These are phyloP conservation scores for Rhizoctonia solani DNA, from an alignment of 1,284 basidiomycete species.

Conservation along the genomic window DNA sequence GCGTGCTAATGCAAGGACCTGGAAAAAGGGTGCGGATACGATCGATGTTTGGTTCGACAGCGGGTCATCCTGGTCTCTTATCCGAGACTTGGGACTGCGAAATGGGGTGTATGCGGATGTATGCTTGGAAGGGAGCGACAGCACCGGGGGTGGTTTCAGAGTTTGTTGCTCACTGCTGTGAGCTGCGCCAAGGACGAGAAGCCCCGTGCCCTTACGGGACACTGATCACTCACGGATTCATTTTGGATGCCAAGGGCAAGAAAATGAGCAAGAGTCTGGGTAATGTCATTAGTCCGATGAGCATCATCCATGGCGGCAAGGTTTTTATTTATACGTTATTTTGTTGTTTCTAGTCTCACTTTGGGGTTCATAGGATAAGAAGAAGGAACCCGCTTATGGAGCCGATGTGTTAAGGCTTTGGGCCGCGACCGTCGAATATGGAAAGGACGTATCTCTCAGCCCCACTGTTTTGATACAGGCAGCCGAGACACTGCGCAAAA, in stretches of 20 bases:
- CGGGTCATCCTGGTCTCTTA: conserved; percentile 91
- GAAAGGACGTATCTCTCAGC: conserved; percentile 86
- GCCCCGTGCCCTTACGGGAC: conserved; percentile 69
- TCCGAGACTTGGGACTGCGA: conserved; percentile 50
- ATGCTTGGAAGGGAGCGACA: conserved; percentile 97
- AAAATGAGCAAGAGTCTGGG: conserved; percentile 99
- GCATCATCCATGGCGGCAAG: conserved; percentile 76
- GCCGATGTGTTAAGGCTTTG: conserved; percentile 88
- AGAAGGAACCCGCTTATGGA: conserved; percentile 78
- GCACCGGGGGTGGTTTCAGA: conserved; percentile 99
- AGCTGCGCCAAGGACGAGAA: conserved; percentile 51
- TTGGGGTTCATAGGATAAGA: conserved; percentile 58
- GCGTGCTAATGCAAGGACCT: conserved; percentile 49
- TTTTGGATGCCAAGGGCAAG: conserved; percentile 85
- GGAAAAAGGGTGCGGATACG: conserved; percentile 86
- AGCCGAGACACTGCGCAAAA: conserved; percentile 79
- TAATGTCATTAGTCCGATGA: conserved; percentile 87
- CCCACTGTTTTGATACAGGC: conserved; percentile 77
- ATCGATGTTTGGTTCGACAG: conserved; percentile 99
- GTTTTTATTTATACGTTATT: conserved; percentile 52
- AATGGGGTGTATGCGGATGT: conserved; percentile 68
- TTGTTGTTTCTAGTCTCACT: background rate
- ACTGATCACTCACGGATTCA: conserved; percentile 96
- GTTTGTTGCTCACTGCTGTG: conserved; percentile 84
- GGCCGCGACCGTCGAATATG: conserved; percentile 91